phyloP scores from a whole-genome alignment of 1,284 basidiomycete genomes.

The Leccinum subrobustum region DNA sequence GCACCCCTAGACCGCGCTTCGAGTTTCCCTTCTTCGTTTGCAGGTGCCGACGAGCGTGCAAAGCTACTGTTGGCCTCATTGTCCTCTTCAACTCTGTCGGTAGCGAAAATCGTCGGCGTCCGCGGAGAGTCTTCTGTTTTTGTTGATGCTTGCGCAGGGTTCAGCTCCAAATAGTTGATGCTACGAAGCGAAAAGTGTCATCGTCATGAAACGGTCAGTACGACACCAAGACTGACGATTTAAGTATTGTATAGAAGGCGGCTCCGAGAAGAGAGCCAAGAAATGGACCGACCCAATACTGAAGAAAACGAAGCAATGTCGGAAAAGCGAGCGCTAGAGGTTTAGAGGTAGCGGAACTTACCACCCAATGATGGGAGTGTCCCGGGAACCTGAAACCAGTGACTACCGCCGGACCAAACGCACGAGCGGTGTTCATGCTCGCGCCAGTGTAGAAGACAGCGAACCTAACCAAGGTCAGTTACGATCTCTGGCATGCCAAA shows the following conservation, averaged over 20 bases:
- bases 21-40: background rate
- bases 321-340: background rate
- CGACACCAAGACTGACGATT: constrained; percentile 44
- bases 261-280: constrained; percentile 60
- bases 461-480: constrained; percentile 33
- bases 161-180: constrained; percentile 31
- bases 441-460: constrained; percentile 58
- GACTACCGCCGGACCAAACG: constrained; percentile 74
- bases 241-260: constrained; percentile 55
- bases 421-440: constrained; percentile 69
- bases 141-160: constrained; percentile 33
- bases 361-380: constrained; percentile 58
- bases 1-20: background rate
- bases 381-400: constrained; percentile 48
- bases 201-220: background rate
- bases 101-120: constrained; percentile 15
- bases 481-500: background rate
- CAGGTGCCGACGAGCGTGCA: background rate
- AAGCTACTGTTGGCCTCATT: constrained; percentile 1
- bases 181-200: constrained; percentile 11
- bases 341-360: constrained; percentile 31
- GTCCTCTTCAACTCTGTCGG: constrained; percentile 2
- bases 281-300: constrained; percentile 65
- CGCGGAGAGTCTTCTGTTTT: constrained; percentile 26
- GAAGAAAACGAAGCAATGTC: background rate